Conservation (phyloP, 495 filamentous ascomycete species). For the Podospora didyma region DNA sequence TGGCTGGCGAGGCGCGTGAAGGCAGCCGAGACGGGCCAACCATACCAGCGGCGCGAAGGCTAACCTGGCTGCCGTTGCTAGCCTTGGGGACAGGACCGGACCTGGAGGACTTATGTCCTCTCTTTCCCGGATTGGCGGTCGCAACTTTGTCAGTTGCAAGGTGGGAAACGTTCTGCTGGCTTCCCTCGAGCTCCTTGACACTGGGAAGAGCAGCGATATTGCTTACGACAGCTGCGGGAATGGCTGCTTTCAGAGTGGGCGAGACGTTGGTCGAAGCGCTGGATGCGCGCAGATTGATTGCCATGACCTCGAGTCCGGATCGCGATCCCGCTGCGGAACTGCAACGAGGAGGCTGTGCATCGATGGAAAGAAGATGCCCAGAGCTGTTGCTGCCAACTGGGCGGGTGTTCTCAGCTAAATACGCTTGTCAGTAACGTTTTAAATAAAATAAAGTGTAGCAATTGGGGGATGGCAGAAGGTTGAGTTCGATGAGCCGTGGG, state of each 20-base stretch:
- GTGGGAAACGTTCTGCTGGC: not conserved
- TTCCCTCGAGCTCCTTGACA: not conserved
- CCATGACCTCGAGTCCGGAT: not conserved
- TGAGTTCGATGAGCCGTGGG: too few species aligned
- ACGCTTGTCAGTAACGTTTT: too few species aligned
- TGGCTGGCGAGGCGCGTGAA: not conserved
- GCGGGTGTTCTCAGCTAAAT: not conserved
- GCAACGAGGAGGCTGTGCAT: not conserved
- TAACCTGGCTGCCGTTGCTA: not conserved
- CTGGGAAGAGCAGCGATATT: not conserved
- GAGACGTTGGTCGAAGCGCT: not conserved
- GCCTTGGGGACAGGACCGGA: conserved; percentile 2
- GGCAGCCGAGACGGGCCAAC: not conserved
- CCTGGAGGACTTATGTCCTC: conserved; percentile 1
- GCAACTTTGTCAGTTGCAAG: too few species aligned
- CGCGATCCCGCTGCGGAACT: not conserved
- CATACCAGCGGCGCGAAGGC: too few species aligned
- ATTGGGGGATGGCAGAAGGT: too few species aligned
- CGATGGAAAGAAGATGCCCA: not conserved
- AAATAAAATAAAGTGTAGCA: too few species aligned
- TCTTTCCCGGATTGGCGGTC: not conserved
- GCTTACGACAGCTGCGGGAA: not conserved
- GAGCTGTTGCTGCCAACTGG: too few species aligned
- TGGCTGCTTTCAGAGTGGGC: not conserved
- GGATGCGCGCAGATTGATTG: not conserved